Evolutionary conservation across 768 basidiomycete genomes (phyloP), one percentile per base, ranked within the genome.

Genomic region (Jaapia argillacea): DNA sequence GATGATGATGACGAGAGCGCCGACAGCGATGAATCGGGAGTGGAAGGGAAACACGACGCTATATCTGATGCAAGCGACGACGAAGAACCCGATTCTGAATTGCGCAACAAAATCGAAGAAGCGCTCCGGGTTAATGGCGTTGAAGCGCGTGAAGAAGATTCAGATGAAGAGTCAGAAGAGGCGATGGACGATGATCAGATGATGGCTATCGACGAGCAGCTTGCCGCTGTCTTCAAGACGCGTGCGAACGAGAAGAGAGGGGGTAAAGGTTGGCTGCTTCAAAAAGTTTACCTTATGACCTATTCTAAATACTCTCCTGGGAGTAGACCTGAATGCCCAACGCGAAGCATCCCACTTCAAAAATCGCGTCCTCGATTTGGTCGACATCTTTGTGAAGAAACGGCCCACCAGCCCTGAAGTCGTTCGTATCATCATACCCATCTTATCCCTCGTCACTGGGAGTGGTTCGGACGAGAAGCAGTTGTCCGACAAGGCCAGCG

Each of bases 101-200:
- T 93, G 37, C 71, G 86, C 43, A 66, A 68, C 37, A 80, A 85
- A 53, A 81, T 80, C 28, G 70, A 77, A 55, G 74, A 79, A 48
- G 80, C 74, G 2, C 60, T 84, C 3, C 70, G 71, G 16, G 71
- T 71, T 10, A 79, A 75, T 50, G 79, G 77, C 5, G 62, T 79
- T 26, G 71, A 73, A 27, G 72, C 72, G 16, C 74, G 68, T 1
- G 70, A 74, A 13, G 74, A 74, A 5, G 75, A 77, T 18, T 69
- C 70, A 5, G 77, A 78, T 37, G 77, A 70, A 27, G 71, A 68
- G 3, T 67, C 62, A 31, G 78, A 78, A 12, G 84, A 85, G 39
- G 64, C 81, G 23, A 83, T 94, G 81, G 86, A 96, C 57, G 94
- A 99, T 56, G 93, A 98, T 21, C 89, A 96, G 64, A 99, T 99